These are phyloP conservation scores for Trifolium dubium DNA, from an alignment of 306 rosid species.

Conservation along the genomic window DNA sequence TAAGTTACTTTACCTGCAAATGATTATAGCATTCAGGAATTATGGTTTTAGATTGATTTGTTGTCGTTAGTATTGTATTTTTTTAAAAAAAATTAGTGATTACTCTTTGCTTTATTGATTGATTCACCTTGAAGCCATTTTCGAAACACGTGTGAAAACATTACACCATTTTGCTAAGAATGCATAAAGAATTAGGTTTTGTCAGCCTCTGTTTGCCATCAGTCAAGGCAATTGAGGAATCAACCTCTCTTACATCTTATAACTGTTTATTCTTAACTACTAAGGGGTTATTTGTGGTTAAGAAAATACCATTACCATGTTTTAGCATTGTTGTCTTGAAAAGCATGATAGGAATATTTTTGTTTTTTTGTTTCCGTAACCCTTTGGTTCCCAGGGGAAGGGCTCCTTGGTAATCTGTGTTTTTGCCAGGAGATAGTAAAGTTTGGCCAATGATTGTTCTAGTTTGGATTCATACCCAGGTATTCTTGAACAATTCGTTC, in stretches of 20 bases:
- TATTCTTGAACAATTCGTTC: no score
- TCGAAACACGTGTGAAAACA: neutral
- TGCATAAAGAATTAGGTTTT: constrained; percentile 8
- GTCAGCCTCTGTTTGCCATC: constrained; percentile 20
- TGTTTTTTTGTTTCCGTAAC: no score
- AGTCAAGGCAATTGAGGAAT: neutral
- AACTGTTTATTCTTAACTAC: constrained; percentile 2
- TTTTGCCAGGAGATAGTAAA: no score
- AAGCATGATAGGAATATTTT: no score
- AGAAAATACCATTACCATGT: neutral
- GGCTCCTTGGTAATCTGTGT: no score
- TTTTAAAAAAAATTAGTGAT: neutral
- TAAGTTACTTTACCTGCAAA: constrained; percentile 65
- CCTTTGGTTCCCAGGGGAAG: no score
- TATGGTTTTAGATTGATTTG: constrained; percentile 6
- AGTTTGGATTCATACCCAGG: no score
- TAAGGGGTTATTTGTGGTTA: neutral
- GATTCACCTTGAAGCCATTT: neutral
- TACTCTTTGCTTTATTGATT: neutral
- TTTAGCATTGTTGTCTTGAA: no score
- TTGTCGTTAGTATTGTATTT: constrained; percentile 1
- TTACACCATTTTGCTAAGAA: constrained; percentile 3
- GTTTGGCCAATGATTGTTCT: no score
- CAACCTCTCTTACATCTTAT: neutral
- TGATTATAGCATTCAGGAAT: constrained; percentile 40